Base-by-base conservation (phyloP, 106 monocot genomes). In the Ottelia alismoides region DNA sequence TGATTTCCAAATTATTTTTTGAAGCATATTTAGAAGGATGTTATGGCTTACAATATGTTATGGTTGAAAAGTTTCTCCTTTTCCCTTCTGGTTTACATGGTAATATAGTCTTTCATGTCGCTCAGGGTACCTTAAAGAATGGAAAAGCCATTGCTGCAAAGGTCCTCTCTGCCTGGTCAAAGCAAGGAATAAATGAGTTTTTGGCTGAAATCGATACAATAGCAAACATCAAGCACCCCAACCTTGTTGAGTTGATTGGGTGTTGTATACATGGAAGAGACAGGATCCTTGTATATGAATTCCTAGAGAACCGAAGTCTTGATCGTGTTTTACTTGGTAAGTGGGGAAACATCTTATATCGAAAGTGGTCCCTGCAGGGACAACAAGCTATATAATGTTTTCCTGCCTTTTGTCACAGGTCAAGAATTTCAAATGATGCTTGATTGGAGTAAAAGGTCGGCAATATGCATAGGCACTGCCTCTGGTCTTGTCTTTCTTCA, bases 121-220 rank as follows among this genome's bases (percentile, higher is more conserved):
- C n/a, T n/a, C 28, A 54, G 53, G 53, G 53, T 14, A 54, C 2
- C 27, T 29, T 54, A 18, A 11, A 2, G 20, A 20, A 54, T 54
- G 53, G 53, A 54, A 28, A 16, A 29, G 25, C 16, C 2, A 29
- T 54, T 1, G 53, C 53, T 54, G 53, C 30, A 20, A 54, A 54
- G 25, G n/a, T n/a, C 17, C 53, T 54, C 30, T 54, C 53, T n/a
- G 28, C 20, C 18, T 11, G 4, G 14, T 54, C 53, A n/a, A 27
- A 29, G 2, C 53, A 54, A 28, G 53, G 53, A 2, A 27, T n/a
- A 16, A 54, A 28, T 0, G n/a, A 54, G 12, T 54, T 54, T 54
- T 14, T 54, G 53, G 30, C 27, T 2, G 53, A 54, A 20, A 54
- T 54, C 20, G 53, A 14, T 29, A 54, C 53, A 12, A 54, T 54